Base-by-base conservation (phyloP, 2,329 filamentous ascomycete genomes). In the Penicillium sp. region DNA sequence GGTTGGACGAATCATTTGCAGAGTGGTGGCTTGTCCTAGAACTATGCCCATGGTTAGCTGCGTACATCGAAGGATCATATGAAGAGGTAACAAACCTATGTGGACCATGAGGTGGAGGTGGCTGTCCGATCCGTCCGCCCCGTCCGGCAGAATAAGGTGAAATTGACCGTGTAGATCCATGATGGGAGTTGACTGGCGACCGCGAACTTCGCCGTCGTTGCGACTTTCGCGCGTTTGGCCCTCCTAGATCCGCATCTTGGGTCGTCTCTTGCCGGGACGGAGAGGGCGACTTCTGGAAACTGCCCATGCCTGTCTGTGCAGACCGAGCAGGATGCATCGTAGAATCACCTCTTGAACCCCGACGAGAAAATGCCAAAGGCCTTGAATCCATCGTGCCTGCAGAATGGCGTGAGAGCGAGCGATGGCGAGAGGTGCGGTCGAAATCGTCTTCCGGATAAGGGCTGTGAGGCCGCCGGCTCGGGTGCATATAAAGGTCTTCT, bases 81-180 rank as follows among this genome's bases (percentile, higher is more conserved):
- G 41, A 56, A 55, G 11, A 56, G 15, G n/a, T 21, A 38, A 76
- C 81, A 77, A 79, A 86, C 85, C 81, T 79, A 70, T 84, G 81
- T 66, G 81, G 80, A 58, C 76, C 79, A 35, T 78, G 75, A 67
- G 82, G 79, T 60, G 66, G 61, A 48, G 70, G 61, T 44, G 58
- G 56, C 38, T 73, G 83, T 21, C 81, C 81, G 63, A 76, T 77
- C 82, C 86, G 86, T 56, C 81, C 81, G 31, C 84, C 84, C 73
- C 86, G 81, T 53, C 81, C 81, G 64, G 79, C 78, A 44, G 81
- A 81, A 70, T 89, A 86, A 15, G 88, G 86, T 45, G 88, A 89
- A 48, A 85, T 84, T 9, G 82, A 81, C 63, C 84, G 84, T n/a
- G 88, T 86, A 19, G 88, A 89, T 50, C 83, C 84, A 67, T 87